Percentiles rank a stretch among this genome's conserved stretches.
Conservation (phyloP, 306 rosid genomes). For the Astragalus glycyphyllos region DNA sequence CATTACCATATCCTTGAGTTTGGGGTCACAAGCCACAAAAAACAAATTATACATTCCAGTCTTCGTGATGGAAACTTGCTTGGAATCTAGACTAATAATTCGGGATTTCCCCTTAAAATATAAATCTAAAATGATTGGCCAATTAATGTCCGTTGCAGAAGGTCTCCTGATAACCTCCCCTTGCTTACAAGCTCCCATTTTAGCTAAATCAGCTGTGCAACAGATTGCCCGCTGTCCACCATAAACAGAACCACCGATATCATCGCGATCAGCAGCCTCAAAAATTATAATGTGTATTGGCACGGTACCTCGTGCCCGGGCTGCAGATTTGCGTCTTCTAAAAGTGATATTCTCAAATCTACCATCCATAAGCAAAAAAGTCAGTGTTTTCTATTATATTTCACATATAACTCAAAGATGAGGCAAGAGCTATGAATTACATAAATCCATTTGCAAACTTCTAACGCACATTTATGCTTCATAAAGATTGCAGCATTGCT, state of each 20-base stretch:
- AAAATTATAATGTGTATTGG: conserved; percentile 77
- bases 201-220: conserved; percentile 93
- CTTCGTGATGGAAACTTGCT: conserved; percentile 60
- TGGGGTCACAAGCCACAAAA: conserved; percentile 89
- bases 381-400: conserved; percentile 39
- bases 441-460: conserved; percentile 9
- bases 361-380: conserved; percentile 32
- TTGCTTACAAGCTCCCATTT: conserved; percentile 88
- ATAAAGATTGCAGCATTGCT: conserved; percentile 24
- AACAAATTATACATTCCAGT: conserved; percentile 97
- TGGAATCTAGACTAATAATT: conserved; percentile 48
- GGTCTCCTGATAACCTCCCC: conserved; percentile 90
- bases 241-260: conserved; percentile 95
- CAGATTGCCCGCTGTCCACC: conserved; percentile 97
- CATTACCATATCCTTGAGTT: conserved; percentile 78
- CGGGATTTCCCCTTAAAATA: conserved; percentile 53
- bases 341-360: conserved; percentile 87
- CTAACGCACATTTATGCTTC: conserved; percentile 9
- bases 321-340: conserved; percentile 69
- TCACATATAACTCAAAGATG: conserved; percentile 8
- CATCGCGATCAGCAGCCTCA: conserved; percentile 91
- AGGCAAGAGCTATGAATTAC: conserved; percentile 10
- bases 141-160: conserved; percentile 70
- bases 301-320: conserved; percentile 60
- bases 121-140: conserved; percentile 78